phyloP scores from a whole-genome alignment of 2,329 filamentous ascomycete species.

The Alternaria conjuncta region DNA sequence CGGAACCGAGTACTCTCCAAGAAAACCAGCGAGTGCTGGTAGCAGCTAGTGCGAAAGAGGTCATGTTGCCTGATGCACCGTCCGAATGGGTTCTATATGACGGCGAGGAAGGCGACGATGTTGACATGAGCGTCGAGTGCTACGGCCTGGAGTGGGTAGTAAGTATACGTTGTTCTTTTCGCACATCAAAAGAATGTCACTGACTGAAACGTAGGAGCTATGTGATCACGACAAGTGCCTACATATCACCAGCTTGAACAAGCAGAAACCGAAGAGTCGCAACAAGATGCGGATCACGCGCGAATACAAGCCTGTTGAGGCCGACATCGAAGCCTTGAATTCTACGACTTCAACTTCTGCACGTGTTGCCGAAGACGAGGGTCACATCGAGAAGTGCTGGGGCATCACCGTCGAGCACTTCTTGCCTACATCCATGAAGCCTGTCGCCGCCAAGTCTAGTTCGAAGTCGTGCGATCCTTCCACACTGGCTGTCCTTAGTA shows the following conservation, averaged over 20 bases:
- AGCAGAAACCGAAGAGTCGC: constrained; percentile 4
- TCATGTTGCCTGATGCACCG: constrained; percentile 15
- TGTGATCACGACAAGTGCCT: constrained; percentile 16
- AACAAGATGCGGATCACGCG: constrained; percentile 19
- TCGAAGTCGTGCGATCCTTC: not conserved
- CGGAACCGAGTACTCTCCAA: constrained; percentile 11
- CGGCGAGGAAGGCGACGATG: constrained; percentile 17
- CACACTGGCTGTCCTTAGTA: not conserved
- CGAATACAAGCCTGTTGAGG: constrained; percentile 1
- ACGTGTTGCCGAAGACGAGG: not conserved
- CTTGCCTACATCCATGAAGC: not conserved
- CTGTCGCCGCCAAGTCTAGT: not conserved
- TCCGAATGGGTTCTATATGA: constrained; percentile 7
- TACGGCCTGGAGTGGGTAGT: constrained; percentile 11
- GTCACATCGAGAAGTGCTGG: constrained; percentile 10
- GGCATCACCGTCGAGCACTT: not conserved
- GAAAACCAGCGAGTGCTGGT: constrained; percentile 18
- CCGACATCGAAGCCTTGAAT: not conserved
- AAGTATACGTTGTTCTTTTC: not conserved
- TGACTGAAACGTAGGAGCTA: not conserved
- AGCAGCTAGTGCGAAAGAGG: not conserved
- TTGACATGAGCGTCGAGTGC: constrained; percentile 2
- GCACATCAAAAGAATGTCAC: rapidly evolving
- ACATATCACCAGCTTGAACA: constrained; percentile 10
- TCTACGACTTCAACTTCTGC: not conserved